Evolutionary conservation across 495 filamentous ascomycete genomes (phyloP).

Genomic region (Neurospora africana): DNA sequence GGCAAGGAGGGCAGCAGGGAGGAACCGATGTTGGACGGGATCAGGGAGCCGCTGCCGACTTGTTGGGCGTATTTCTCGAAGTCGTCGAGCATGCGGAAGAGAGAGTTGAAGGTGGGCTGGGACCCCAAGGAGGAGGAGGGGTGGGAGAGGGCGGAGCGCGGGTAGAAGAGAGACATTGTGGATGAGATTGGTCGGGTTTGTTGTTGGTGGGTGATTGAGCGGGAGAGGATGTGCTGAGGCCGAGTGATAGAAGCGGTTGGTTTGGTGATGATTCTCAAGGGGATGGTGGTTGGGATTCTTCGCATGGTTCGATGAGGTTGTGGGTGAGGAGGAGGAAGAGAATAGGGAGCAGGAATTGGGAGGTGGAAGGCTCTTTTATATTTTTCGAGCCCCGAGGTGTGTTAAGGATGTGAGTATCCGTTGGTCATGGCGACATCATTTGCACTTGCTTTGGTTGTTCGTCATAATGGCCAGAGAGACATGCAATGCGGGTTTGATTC

Average conservation of each 20-base stretch:
- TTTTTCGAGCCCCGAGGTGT: not conserved
- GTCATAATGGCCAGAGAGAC: not conserved
- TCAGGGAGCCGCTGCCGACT: not conserved
- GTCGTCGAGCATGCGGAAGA: conserved; percentile 74
- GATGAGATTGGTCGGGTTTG: not conserved
- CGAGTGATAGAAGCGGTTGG: not conserved
- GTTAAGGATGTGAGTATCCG: not conserved
- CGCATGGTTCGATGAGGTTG: not conserved
- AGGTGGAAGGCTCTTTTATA: no score
- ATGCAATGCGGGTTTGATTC: not conserved
- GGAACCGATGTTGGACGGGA: conserved; percentile 6
- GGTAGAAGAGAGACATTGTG: conserved; percentile 18
- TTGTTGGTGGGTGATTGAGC: not conserved
- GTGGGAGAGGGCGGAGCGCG: conserved; percentile 5
- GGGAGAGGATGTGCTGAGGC: not conserved
- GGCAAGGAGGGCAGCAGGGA: conserved; percentile 12
- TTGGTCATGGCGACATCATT: not conserved
- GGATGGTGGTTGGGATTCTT: not conserved
- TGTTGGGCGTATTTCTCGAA: conserved; percentile 47
- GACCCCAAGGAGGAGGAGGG: conserved; percentile 30
- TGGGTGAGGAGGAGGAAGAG: not conserved
- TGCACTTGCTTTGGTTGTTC: not conserved
- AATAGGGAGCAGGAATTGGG: not conserved
- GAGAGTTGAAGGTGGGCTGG: conserved; percentile 46
- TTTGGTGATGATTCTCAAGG: not conserved